Percentiles rank a stretch among this genome's conserved stretches.
These are phyloP conservation scores for Aspergillus sp. DNA, from an alignment of 2,329 filamentous ascomycete species.

Conservation along the genomic window DNA sequence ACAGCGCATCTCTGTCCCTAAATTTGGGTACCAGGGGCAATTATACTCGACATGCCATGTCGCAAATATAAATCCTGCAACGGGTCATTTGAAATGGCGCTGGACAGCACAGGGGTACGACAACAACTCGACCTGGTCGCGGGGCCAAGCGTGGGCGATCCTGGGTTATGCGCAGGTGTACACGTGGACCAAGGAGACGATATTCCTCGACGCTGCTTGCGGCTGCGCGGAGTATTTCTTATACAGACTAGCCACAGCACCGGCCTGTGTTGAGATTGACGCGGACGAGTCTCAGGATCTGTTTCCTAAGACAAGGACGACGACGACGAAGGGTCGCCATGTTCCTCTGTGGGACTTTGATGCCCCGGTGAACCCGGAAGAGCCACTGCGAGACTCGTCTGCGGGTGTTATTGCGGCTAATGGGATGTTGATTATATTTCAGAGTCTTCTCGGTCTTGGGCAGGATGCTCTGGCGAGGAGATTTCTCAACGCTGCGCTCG, in stretches of 20 bases:
- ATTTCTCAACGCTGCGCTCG: conserved; percentile 10
- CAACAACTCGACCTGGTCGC: conserved; percentile 22
- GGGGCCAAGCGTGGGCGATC: conserved; percentile 28
- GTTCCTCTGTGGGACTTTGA: conserved; percentile 45
- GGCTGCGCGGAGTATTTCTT: conserved; percentile 42
- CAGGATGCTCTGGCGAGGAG: background rate
- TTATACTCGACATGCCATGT: conserved; percentile 22
- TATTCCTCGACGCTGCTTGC: conserved; percentile 37
- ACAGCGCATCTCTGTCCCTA: background rate
- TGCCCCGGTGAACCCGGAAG: conserved; percentile 25
- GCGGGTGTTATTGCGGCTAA: conserved; percentile 45
- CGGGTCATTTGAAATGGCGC: conserved; percentile 16
- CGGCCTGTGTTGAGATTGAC: conserved; percentile 14
- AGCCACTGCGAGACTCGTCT: conserved; percentile 38
- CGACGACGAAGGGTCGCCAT: conserved; percentile 6
- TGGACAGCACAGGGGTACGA: conserved; percentile 24
- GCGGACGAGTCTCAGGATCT: background rate
- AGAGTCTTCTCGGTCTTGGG: conserved; percentile 16
- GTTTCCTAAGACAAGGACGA: background rate
- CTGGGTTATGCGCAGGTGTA: conserved; percentile 42
- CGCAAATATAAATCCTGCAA: conserved; percentile 20
- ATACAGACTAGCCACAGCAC: conserved; percentile 30
- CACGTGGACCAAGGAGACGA: conserved; percentile 30
- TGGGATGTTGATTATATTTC: conserved; percentile 41
- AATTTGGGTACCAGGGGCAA: conserved; percentile 4